A percentile compares a stretch with the other conserved stretches of the same genome.
Evolutionary conservation across 805 yeast species (phyloP).

Genomic region (Saccharomycopsis selenospora): DNA sequence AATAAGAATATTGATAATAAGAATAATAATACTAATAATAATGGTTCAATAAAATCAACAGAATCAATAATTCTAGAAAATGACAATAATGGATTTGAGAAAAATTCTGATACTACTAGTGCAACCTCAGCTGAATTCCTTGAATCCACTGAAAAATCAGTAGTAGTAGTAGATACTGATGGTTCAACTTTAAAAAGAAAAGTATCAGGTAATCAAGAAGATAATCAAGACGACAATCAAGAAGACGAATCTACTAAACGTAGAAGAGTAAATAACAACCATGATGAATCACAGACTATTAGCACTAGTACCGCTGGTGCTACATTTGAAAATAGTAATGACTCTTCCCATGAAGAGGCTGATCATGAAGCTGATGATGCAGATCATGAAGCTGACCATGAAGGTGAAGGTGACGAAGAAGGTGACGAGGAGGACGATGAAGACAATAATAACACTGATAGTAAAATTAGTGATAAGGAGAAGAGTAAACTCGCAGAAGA

Average conservation of each 20-base stretch:
- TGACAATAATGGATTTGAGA: conserved; percentile 11
- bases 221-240: conserved; percentile 6
- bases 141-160: too few relatives aligned
- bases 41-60: not conserved
- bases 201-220: conserved; percentile 5
- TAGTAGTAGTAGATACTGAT: not conserved
- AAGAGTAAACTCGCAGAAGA: conserved; percentile 25
- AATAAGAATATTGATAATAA: too few relatives aligned
- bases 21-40: not conserved
- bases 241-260: not conserved
- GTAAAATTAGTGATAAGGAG: conserved; percentile 26
- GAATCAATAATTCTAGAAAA: not conserved
- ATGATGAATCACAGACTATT: too few relatives aligned
- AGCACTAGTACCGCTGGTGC: too few relatives aligned
- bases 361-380: conserved; percentile 23
- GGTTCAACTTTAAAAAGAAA: not conserved
- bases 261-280: not conserved
- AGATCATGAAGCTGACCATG: conserved; percentile 22
- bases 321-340: not conserved
- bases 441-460: conserved; percentile 20
- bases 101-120: not conserved
- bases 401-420: conserved; percentile 20
- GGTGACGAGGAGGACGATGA: conserved; percentile 24
- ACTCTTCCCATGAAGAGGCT: conserved; percentile 18
- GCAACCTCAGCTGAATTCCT: conserved; percentile 3